phyloP scores from a whole-genome alignment of 257 asterid genomes.

The Solanum bulbocastanum region DNA sequence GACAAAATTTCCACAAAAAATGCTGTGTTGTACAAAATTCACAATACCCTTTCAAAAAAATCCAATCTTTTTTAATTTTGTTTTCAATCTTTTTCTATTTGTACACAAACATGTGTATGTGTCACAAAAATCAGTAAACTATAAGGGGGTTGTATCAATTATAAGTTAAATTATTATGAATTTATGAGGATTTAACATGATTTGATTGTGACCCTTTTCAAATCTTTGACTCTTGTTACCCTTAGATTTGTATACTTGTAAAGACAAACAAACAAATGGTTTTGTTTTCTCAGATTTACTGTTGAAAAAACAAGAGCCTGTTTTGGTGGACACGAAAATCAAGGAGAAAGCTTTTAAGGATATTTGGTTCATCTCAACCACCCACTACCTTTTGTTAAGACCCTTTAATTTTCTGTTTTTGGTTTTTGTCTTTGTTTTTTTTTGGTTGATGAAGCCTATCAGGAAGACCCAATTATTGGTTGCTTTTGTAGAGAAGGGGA shows the following conservation, averaged over 20 bases:
- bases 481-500: constrained; percentile 11
- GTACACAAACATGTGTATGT: not conserved
- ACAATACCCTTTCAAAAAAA: not conserved
- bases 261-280: not conserved
- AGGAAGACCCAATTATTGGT: constrained; percentile 14
- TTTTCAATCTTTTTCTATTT: not conserved
- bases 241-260: not conserved
- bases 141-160: not conserved
- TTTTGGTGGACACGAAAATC: constrained; percentile 25
- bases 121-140: not conserved
- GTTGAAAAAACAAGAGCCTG: not conserved
- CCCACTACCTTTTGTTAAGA: constrained; percentile 1
- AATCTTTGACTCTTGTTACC: constrained; percentile 3
- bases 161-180: not conserved
- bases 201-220: not conserved
- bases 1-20: not conserved
- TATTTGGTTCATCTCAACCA: constrained; percentile 38
- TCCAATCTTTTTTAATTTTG: not conserved
- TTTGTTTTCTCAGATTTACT: not conserved
- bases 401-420: not conserved
- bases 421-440: not conserved
- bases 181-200: not conserved
- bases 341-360: constrained; percentile 32
- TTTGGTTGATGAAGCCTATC: not conserved
- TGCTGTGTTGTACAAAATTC: not conserved